Evolutionary conservation across 345 rosid genomes (phyloP), one percentile per base, ranked within the genome.

Genomic region (Stellera chamaejasme): DNA sequence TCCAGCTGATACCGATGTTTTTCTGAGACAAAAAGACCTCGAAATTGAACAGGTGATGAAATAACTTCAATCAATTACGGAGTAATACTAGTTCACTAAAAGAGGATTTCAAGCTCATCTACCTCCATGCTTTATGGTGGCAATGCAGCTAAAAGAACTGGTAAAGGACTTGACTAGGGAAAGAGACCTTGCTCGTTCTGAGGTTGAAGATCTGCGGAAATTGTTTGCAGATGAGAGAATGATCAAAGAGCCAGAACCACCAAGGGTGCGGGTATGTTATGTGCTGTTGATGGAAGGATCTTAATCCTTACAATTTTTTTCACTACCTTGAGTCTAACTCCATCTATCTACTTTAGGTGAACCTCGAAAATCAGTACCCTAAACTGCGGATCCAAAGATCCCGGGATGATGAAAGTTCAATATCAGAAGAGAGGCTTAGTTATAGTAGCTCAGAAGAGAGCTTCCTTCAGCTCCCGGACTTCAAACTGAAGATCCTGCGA

Each of bases 11-110:
- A 67, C 77, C 65, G 73, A 69, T 44, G 68, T 61, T 5, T 55
- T 78, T 27, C 74, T 86, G 62, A 77, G 75, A 68, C 83, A 84
- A 54, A 93, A 93, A 58, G 99, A 89, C 68, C 73, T 76, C 62
- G 79, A 89, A 56, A 86, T 93, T 62, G 81, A 79, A 70, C 75
- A 82, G 97, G 97, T 92, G 62, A 59, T 51, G 36, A 27, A 16
- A 47, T 8, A 32, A 32, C 49, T 60, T 61, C 56, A 64, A 51
- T 64, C 60, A 57, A 8, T 8, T 32, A 32, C 4, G 39, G 8
- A 32, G 39, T 32, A 4, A 32, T 32, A 32, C 39, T 32, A 32
- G 7, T 32, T 32, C 7, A 5, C 39, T 4, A 32, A 32, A 5
- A 32, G 7, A 1, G 7, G 39, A 32, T 32, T 32, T 5, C 39